Percentiles rank a stretch among this genome's conserved stretches.
Evolutionary conservation across 2,329 filamentous ascomycete genomes (phyloP).

Genomic region (Metarhizium robertsii): DNA sequence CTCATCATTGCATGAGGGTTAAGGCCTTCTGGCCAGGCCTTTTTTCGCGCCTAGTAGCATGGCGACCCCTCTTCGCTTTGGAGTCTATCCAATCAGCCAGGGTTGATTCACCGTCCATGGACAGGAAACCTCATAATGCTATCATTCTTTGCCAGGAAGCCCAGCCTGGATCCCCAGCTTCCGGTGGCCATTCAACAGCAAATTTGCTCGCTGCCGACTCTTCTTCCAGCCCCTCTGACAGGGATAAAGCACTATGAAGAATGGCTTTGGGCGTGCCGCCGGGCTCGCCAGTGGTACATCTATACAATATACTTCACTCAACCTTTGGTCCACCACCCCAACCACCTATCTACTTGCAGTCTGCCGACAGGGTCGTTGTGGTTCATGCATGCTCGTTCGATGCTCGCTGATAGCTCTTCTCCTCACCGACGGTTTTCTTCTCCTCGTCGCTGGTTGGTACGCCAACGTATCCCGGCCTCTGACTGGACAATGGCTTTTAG

Average conservation of each 20-base stretch:
- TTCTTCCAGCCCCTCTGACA: constrained; percentile 4
- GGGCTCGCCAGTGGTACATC: neutral
- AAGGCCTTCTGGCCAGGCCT: constrained; percentile 18
- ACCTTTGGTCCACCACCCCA: constrained; percentile 2
- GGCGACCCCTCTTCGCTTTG: constrained; percentile 6
- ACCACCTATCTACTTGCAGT: constrained; percentile 1
- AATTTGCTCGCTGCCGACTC: constrained; percentile 7
- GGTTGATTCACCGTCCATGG: constrained; percentile 14
- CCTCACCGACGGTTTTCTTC: constrained; percentile 6
- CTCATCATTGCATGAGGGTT: constrained; percentile 65
- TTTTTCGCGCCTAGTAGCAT: constrained; percentile 5
- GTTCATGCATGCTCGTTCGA: constrained; percentile 8
- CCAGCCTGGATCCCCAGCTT: constrained; percentile 3
- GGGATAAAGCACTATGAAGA: neutral
- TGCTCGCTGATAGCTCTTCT: neutral
- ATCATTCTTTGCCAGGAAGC: constrained; percentile 1
- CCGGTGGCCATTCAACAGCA: constrained; percentile 7
- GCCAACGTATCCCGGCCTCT: neutral
- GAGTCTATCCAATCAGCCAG: constrained; percentile 13
- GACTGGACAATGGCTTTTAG: constrained; percentile 8
- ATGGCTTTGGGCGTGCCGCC: neutral
- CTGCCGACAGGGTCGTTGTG: constrained; percentile 4
- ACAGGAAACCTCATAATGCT: constrained; percentile 4
- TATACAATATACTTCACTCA: neutral
- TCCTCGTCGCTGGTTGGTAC: neutral